Conservation (phyloP, 2,329 filamentous ascomycete species). For the Alternaria sp. region DNA sequence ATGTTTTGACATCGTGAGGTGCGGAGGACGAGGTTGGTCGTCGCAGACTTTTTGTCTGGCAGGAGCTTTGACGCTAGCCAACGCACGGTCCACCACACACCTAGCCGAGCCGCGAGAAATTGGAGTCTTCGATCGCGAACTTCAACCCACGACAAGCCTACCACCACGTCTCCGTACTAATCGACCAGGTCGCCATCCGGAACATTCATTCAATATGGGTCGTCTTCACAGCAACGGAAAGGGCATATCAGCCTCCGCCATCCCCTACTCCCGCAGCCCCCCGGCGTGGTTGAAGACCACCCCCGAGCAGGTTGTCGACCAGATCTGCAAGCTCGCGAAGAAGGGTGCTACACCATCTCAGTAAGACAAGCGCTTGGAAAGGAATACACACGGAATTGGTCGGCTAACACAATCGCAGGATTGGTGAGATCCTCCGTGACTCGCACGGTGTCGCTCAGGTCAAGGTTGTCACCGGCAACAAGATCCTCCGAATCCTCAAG, state of each 20-base stretch:
- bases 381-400: neutral
- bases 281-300: conserved; percentile 99
- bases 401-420: conserved; percentile 53
- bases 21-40: conserved; percentile 5
- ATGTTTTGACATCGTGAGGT: neutral
- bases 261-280: conserved; percentile 93
- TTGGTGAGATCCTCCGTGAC: conserved; percentile 98
- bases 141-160: conserved; percentile 25
- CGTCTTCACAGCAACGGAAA: conserved; percentile 99
- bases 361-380: conserved; percentile 20
- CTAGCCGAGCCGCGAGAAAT: conserved; percentile 33
- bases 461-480: conserved; percentile 84
- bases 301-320: conserved; percentile 96
- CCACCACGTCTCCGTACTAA: conserved; percentile 33
- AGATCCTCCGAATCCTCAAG: conserved; percentile 58
- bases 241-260: conserved; percentile 94
- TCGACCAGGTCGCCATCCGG: conserved; percentile 28
- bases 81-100: conserved; percentile 17
- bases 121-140: conserved; percentile 19
- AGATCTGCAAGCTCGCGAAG: conserved; percentile 98
- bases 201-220: conserved; percentile 72
- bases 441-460: conserved; percentile 98
- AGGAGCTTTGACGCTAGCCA: conserved; percentile 10
- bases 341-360: conserved; percentile 98
- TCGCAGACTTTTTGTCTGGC: conserved; percentile 15